Evolutionary conservation across 2,329 filamentous ascomycete genomes (phyloP).

Genomic region (Pseudogymnoascus sp.): DNA sequence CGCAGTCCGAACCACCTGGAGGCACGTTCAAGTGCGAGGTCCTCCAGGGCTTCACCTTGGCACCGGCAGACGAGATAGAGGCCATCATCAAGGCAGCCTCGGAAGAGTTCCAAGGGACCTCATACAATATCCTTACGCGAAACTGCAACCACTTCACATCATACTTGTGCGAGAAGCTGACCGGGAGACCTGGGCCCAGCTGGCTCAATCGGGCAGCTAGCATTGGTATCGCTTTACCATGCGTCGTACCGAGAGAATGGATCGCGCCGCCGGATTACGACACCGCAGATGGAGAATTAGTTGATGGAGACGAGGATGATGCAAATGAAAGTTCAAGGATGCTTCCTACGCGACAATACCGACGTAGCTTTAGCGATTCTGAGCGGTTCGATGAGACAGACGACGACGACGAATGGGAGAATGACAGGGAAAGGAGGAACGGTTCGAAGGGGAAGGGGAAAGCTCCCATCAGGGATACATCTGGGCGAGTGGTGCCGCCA

Average conservation of each 20-base stretch:
- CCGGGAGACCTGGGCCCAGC: conserved; percentile 56
- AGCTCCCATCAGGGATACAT: conserved; percentile 38
- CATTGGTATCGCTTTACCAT: conserved; percentile 72
- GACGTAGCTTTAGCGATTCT: conserved; percentile 24
- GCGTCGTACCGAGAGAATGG: conserved; percentile 75
- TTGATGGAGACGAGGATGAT: conserved; percentile 41
- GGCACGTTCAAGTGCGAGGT: conserved; percentile 68
- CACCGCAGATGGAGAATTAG: conserved; percentile 59
- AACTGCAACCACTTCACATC: conserved; percentile 89
- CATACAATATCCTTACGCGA: conserved; percentile 71
- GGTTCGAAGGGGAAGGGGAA: conserved; percentile 29
- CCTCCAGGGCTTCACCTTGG: conserved; percentile 70
- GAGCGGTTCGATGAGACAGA: conserved; percentile 15
- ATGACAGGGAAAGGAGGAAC: conserved; percentile 37
- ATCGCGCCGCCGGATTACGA: conserved; percentile 70
- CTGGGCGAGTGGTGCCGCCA: conserved; percentile 42
- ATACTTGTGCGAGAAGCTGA: conserved; percentile 64
- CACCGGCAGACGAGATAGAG: conserved; percentile 60
- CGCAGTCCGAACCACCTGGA: conserved; percentile 62
- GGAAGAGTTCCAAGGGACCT: conserved; percentile 62
- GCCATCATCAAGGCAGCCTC: conserved; percentile 59
- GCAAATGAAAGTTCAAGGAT: conserved; percentile 49
- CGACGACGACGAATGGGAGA: conserved; percentile 36
- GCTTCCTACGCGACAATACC: conserved; percentile 31
- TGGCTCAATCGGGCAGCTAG: conserved; percentile 82